These are phyloP conservation scores for Coffea humblotiana DNA, from an alignment of 305 asterid genomes.

Conservation along the genomic window DNA sequence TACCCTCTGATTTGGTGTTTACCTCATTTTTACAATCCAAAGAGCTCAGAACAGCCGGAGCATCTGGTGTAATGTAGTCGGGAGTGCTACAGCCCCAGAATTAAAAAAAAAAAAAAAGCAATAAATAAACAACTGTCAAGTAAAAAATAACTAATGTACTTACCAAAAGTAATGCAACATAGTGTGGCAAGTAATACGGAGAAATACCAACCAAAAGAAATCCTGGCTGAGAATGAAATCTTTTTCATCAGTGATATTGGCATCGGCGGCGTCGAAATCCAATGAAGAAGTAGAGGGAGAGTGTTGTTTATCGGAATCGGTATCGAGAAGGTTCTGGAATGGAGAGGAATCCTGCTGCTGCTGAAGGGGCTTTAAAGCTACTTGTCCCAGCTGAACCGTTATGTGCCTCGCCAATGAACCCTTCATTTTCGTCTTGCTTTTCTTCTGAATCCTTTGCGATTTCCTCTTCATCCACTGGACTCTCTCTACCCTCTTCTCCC, in stretches of 20 bases:
- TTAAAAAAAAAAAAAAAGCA: neutral
- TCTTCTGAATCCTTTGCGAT: constrained; percentile 26
- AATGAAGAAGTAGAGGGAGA: constrained; percentile 25
- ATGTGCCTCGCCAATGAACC: constrained; percentile 58
- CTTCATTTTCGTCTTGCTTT: constrained; percentile 34
- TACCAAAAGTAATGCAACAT: neutral
- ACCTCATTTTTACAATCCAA: constrained; percentile 49
- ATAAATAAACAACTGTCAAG: neutral
- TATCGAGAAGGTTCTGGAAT: constrained; percentile 51
- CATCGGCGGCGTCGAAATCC: constrained; percentile 32
- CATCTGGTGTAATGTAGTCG: constrained; percentile 87
- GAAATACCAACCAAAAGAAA: constrained; percentile 66
- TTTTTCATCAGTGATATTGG: constrained; percentile 35
- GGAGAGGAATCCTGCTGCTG: constrained; percentile 34
- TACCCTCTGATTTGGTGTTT: neutral
- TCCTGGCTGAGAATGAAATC: constrained; percentile 93
- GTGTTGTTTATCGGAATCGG: constrained; percentile 28
- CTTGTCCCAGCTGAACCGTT: constrained; percentile 54
- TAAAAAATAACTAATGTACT: neutral
- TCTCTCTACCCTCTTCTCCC: neutral
- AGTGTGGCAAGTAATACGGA: neutral
- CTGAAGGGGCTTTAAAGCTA: constrained; percentile 38
- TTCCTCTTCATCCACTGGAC: constrained; percentile 49
- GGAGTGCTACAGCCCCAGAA: constrained; percentile 56
- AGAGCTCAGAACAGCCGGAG: constrained; percentile 40